A percentile compares a stretch with the other conserved stretches of the same genome.
phyloP scores from a whole-genome alignment of 1,284 basidiomycete species.

The Schizophyllum amplum region DNA sequence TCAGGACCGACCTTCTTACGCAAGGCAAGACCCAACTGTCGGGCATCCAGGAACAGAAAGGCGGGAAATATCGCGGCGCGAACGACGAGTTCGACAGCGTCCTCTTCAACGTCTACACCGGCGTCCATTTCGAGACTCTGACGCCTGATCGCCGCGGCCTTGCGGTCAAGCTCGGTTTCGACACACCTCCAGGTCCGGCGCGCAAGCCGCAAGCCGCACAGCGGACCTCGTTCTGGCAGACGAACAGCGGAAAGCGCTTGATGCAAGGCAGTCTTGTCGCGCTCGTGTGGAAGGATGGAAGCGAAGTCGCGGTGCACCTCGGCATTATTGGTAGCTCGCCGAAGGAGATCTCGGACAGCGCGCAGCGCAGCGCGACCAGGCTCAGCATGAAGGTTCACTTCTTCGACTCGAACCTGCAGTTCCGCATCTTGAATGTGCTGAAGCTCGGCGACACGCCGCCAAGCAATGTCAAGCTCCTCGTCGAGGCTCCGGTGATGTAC shows the following conservation, averaged over 20 bases:
- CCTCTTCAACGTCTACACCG: constrained; percentile 52
- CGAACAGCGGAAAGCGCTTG: constrained; percentile 41
- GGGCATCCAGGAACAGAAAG: constrained; percentile 30
- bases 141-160: constrained; percentile 39
- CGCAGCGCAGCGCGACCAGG: constrained; percentile 18
- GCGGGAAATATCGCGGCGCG: constrained; percentile 38
- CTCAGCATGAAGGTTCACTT: constrained; percentile 39
- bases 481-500: constrained; percentile 54
- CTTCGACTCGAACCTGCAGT: constrained; percentile 40
- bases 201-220: constrained; percentile 23
- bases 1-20: constrained; percentile 33
- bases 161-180: constrained; percentile 32
- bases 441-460: constrained; percentile 10
- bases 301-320: constrained; percentile 32
- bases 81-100: constrained; percentile 31
- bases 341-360: constrained; percentile 33
- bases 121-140: constrained; percentile 32
- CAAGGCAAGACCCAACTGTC: constrained; percentile 20
- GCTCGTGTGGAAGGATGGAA: constrained; percentile 33
- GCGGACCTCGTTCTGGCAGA: constrained; percentile 45
- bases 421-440: constrained; percentile 34
- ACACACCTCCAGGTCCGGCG: constrained; percentile 47
- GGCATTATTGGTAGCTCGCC: constrained; percentile 36
- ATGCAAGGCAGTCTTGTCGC: constrained; percentile 50
- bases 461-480: constrained; percentile 25